A percentile compares a stretch with the other conserved stretches of the same genome.
Conservation (phyloP, 176 grass and related monocot species). For the Elymus sibiricus region DNA sequence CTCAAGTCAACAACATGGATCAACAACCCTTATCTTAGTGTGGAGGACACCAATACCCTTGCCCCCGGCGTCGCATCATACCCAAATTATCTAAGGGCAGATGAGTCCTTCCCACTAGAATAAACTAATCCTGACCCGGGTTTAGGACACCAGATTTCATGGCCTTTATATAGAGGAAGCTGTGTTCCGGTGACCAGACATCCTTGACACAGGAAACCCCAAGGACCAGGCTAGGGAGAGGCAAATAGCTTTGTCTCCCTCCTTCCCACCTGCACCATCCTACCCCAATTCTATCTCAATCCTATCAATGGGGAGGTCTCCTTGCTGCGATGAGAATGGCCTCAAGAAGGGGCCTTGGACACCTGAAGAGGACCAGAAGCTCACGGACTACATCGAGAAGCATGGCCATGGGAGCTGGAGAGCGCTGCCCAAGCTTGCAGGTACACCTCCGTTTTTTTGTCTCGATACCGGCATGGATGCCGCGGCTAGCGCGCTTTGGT, state of each 20-base stretch:
- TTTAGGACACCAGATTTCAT: neutral
- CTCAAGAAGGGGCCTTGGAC: conserved; percentile 97
- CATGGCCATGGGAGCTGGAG: conserved; percentile 95
- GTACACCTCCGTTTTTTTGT: conserved; percentile 21
- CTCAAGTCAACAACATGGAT: neutral
- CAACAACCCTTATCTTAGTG: conserved; percentile 15
- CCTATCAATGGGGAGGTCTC: conserved; percentile 80
- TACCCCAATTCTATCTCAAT: conserved; percentile 19
- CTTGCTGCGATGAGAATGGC: conserved; percentile 80
- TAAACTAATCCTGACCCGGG: neutral
- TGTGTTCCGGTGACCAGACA: conserved; percentile 66
- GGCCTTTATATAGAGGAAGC: conserved; percentile 59
- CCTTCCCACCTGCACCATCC: conserved; percentile 41
- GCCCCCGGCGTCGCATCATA: neutral
- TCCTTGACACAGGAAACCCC: conserved; percentile 30
- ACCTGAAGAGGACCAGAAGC: conserved; percentile 81
- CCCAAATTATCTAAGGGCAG: neutral
- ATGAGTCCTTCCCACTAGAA: conserved; percentile 14
- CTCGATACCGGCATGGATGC: neutral
- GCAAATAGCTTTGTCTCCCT: conserved; percentile 30
- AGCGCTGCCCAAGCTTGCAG: conserved; percentile 85
- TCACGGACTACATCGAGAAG: conserved; percentile 65
- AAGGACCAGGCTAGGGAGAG: conserved; percentile 10
- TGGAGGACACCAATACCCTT: conserved; percentile 10
- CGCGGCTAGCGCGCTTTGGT: neutral